Evolutionary conservation across 768 basidiomycete species (phyloP).

Genomic region (Rhizopogon sp.): DNA sequence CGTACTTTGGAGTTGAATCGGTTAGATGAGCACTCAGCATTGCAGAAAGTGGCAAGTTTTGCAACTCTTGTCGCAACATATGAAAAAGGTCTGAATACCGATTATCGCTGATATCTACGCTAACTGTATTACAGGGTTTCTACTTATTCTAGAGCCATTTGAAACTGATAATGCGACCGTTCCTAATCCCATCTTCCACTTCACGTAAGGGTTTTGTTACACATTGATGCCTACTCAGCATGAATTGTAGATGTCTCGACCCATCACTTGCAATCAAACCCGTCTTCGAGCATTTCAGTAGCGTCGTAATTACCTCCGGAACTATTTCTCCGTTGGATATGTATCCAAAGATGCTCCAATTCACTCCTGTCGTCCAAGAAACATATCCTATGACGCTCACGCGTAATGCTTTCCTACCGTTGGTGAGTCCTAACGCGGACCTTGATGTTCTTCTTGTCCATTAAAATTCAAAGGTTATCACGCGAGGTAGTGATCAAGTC

Average conservation of each 20-base stretch:
- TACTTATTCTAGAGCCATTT: constrained; percentile 95
- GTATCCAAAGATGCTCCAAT: constrained; percentile 99
- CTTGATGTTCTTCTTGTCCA: not conserved
- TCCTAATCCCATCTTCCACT: constrained; percentile 97
- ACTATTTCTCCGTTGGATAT: constrained; percentile 98
- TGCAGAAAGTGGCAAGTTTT: constrained; percentile 95
- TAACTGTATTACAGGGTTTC: constrained; percentile 58
- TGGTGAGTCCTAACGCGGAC: constrained; percentile 47
- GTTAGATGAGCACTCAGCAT: constrained; percentile 84
- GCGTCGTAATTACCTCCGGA: constrained; percentile 97
- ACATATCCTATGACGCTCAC: constrained; percentile 98
- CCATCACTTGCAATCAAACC: constrained; percentile 97
- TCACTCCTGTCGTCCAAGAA: constrained; percentile 94
- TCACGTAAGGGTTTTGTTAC: constrained; percentile 57
- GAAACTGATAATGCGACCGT: constrained; percentile 99
- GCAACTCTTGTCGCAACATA: constrained; percentile 97
- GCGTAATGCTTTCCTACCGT: constrained; percentile 91
- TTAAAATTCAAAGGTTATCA: constrained; percentile 68
- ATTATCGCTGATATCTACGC: not conserved
- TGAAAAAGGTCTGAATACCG: constrained; percentile 68
- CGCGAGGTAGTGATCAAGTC: constrained; percentile 96
- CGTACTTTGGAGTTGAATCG: constrained; percentile 86
- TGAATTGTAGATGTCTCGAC: constrained; percentile 76
- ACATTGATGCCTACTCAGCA: constrained; percentile 6
- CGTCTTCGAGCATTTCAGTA: constrained; percentile 96